Evolutionary conservation across 2,329 filamentous ascomycete genomes (phyloP), one percentile per base, ranked within the genome.

Genomic region (Cytospora piceicola): DNA sequence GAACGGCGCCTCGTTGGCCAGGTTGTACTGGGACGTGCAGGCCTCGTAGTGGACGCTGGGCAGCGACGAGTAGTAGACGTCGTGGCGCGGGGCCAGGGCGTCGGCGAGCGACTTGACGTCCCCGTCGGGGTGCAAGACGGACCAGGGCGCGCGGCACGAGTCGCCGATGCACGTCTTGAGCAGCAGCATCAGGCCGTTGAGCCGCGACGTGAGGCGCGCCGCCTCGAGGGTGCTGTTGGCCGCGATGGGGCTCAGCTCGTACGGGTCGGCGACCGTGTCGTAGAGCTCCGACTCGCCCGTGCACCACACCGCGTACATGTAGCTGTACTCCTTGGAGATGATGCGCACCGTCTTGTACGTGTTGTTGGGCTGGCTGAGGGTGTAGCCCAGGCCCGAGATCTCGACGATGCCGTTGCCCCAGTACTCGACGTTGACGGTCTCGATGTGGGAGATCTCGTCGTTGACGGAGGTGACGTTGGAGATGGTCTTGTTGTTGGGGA

Each of bases 251-350:
- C 75, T 69, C 27, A 84, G 74, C 71, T 88, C 83, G 34, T 80
- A 77, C 1, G 83, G 83, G 64, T 87, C 85, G 30, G 77, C 85
- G 71, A 79, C 83, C 49, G 89, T 71, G 68, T 90, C 82, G 72
- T 90, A 91, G 2, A 90, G 80, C 73, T 91, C 88, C 63, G 86
- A 84, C 71, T 90, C 88, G 60, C 87, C 86, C 17, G 77, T 89
- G 71, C 89, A 91, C 88, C 88, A 91, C 0, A 90, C 86, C 0
- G 86, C 83, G 70, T 91, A 91, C 67, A 87, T 86, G 6, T 90
- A 73, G 70, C 83, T 85, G 71, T 90, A 90, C 5, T 77, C 75
- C 2, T 81, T 72, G 0, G 81, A 77, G 4, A 86, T 77, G 7
- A 89, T 74, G n/a, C 86, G 80, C 24, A 88, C 70, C 0, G 80